Conservation (phyloP, 352 stramenopile genomes). For the Globisporangium camurandrum region DNA sequence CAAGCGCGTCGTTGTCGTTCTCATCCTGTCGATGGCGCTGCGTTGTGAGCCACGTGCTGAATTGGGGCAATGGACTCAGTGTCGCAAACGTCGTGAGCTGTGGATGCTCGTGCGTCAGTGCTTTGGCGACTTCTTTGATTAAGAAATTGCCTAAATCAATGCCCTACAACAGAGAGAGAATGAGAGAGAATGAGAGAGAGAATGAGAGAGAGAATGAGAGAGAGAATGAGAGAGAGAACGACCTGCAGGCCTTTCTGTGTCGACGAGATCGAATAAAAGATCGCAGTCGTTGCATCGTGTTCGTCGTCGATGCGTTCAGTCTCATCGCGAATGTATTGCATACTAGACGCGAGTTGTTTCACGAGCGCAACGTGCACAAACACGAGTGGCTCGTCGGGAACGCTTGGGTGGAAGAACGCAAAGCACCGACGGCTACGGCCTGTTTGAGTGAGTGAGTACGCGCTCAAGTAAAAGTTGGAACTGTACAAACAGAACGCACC, state of each 20-base stretch:
- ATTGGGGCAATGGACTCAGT: slow-evolving; percentile 91
- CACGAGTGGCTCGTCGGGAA: slow-evolving; percentile 90
- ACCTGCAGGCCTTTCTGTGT: slow-evolving; percentile 87
- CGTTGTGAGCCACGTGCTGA: slow-evolving; percentile 88
- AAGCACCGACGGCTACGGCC: slow-evolving; percentile 85
- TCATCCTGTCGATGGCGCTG: slow-evolving; percentile 41
- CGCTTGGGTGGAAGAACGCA: slow-evolving; percentile 92
- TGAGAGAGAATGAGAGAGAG: background rate
- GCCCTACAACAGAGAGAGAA: slow-evolving; percentile 19
- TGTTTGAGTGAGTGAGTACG: slow-evolving; percentile 1
- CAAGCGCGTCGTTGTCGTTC: slow-evolving; percentile 17
- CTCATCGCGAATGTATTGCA: slow-evolving; percentile 86
- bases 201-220: too few species aligned
- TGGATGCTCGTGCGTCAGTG: slow-evolving; percentile 52
- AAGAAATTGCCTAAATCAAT: slow-evolving; percentile 94
- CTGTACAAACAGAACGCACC: slow-evolving; percentile 18
- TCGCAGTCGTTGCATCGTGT: slow-evolving; percentile 63
- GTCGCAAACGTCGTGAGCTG: slow-evolving; percentile 90
- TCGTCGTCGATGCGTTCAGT: slow-evolving; percentile 60
- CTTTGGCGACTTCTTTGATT: slow-evolving; percentile 92
- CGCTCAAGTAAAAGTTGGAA: background rate
- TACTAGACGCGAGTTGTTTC: slow-evolving; percentile 82
- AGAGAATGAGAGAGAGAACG: background rate
- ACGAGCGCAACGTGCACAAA: slow-evolving; percentile 94
- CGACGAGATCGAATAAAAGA: slow-evolving; percentile 96